phyloP scores from a whole-genome alignment of 306 rosid species.

The Sicyos baderoa region DNA sequence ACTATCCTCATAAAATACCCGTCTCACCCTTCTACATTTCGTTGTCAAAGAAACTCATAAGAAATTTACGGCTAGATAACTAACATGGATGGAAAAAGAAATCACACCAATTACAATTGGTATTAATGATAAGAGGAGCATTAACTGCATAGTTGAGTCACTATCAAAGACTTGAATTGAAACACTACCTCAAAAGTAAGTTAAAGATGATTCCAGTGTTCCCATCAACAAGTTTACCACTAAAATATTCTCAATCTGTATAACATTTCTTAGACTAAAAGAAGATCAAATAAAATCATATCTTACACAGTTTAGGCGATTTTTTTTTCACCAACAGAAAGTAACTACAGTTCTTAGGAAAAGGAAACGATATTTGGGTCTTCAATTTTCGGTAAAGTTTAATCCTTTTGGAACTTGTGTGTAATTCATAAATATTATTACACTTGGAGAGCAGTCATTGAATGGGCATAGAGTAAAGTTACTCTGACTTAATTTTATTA shows the following conservation, averaged over 20 bases:
- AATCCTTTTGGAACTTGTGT: neutral
- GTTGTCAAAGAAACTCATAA: no score
- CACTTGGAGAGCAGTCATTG: no score
- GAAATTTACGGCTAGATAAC: no score
- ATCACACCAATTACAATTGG: neutral
- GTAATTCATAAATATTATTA: neutral
- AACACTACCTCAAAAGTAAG: neutral
- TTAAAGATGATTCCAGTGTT: neutral
- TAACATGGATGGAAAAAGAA: no score
- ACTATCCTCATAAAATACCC: no score
- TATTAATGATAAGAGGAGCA: neutral
- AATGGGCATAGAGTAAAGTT: no score
- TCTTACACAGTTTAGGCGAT: neutral
- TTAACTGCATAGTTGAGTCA: neutral
- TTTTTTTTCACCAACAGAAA: neutral
- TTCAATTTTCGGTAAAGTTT: neutral
- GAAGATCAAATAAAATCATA: neutral
- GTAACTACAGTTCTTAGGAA: neutral
- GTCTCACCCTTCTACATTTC: no score
- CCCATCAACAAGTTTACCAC: neutral
- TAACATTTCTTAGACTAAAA: neutral
- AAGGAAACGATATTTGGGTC: neutral
- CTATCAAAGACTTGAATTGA: conserved; percentile 1
- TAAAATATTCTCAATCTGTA: neutral
- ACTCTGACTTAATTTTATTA: no score